Conservation (phyloP, 2,329 filamentous ascomycete genomes). For the Sarocladiaceae sp. region DNA sequence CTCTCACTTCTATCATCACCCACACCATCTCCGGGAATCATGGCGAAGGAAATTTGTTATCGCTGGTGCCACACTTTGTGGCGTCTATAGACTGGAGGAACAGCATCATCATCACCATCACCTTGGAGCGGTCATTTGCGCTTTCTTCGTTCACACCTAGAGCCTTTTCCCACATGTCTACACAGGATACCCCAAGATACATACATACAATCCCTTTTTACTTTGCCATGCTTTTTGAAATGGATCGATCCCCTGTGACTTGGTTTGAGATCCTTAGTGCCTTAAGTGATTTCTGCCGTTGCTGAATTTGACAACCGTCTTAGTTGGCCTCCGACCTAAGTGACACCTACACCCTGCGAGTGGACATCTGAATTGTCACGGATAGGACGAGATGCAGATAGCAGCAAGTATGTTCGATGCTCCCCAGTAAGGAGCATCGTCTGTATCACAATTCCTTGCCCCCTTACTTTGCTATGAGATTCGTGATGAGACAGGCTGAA, state of each 20-base stretch:
- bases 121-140: neutral
- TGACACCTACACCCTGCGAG: too few relatives aligned
- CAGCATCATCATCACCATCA: neutral
- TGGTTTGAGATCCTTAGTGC: too few relatives aligned
- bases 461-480: neutral
- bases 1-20: neutral
- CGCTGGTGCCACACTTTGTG: neutral
- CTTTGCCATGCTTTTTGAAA: too few relatives aligned
- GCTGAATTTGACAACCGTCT: too few relatives aligned
- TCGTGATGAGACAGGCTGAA: conserved; percentile 3
- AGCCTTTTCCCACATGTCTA: neutral
- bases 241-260: too few relatives aligned
- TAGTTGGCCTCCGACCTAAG: too few relatives aligned
- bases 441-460: neutral
- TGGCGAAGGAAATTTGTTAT: conserved; percentile 8
- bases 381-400: too few relatives aligned
- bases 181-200: conserved; percentile 2
- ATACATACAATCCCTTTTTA: neutral
- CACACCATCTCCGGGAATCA: neutral
- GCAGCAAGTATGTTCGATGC: neutral
- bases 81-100: conserved; percentile 3
- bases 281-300: too few relatives aligned
- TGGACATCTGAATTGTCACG: too few relatives aligned
- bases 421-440: too few relatives aligned
- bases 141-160: neutral